Evolutionary conservation across 345 rosid species (phyloP), one percentile per base, ranked within the genome.

Genomic region (Viola odorata): DNA sequence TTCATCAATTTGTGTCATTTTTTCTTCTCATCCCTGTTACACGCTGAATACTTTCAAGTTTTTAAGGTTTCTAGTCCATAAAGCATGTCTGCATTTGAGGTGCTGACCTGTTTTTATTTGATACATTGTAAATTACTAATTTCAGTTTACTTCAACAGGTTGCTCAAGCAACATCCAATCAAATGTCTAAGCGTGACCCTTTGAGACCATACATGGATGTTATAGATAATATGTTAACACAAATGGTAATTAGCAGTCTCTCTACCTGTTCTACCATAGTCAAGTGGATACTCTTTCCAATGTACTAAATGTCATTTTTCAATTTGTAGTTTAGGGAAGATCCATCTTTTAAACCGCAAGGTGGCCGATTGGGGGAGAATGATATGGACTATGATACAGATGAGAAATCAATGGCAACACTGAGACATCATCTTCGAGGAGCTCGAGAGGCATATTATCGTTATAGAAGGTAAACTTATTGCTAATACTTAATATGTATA

Each of bases 371-470:
- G 75, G 99, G 99, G 53, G 99, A 95, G 80, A 88, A 91, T 76
- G 99, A 95, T 70, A 95, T 95, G 99, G 98, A 95, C 75, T 95
- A 88, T 71, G 99, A 95, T 70, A 85, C 99, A 41, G 99, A 95
- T 81, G 98, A 85, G 73, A 95, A 91, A 76, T 86, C 99, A 23
- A 95, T 95, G 99, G 99, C 99, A 73, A 91, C 90, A 55, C 84
- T 95, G 53, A 85, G 99, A 70, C 94, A 96, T 57, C 89, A 95
- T 82, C 95, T 95, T 69, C 82, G 96, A 47, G 77, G 82, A 73
- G 99, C 99, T 67, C 84, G 91, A 58, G 98, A 91, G 71, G 84
- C 81, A 68, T 95, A 95, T 73, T 95, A 88, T 58, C 89, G 99
- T 54, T 95, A 79, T 75, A 95, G 84, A 84, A 91, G 99, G 99